Percentiles rank a stretch among this genome's conserved stretches.
Conservation (phyloP, 2,329 filamentous ascomycete genomes). For the Penicillium sp. region DNA sequence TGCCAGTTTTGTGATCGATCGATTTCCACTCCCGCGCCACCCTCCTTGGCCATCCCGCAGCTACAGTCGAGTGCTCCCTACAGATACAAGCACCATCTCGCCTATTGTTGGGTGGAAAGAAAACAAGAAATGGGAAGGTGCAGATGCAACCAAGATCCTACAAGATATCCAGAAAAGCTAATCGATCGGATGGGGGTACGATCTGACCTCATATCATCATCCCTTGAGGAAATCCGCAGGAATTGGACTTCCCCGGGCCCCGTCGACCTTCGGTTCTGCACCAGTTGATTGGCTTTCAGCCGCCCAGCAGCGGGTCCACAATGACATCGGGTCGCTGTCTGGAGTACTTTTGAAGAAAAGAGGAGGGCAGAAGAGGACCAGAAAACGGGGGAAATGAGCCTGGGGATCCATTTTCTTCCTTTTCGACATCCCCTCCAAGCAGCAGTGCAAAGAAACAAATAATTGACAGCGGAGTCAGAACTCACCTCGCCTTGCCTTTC, state of each 20-base stretch:
- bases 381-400: background rate
- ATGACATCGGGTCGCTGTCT: conserved; percentile 14
- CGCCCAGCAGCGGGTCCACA: conserved; percentile 11
- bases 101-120: background rate
- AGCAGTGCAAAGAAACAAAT: background rate
- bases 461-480: background rate
- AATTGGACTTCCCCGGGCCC: background rate
- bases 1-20: conserved; percentile 20
- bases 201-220: background rate
- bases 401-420: conserved; percentile 3
- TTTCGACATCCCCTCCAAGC: background rate
- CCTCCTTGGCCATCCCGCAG: background rate
- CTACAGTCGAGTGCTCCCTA: background rate
- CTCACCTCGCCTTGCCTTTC: background rate
- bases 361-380: background rate
- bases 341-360: conserved; percentile 9
- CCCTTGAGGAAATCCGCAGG: background rate
- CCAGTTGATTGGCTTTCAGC: conserved; percentile 9
- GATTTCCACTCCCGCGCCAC: conserved; percentile 3
- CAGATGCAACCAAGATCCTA: background rate
- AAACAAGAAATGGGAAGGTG: background rate
- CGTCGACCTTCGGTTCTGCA: background rate
- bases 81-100: background rate
- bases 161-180: background rate
- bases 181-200: background rate